Conservation (phyloP, 2,329 filamentous ascomycete species). For the Claviceps arundinis region DNA sequence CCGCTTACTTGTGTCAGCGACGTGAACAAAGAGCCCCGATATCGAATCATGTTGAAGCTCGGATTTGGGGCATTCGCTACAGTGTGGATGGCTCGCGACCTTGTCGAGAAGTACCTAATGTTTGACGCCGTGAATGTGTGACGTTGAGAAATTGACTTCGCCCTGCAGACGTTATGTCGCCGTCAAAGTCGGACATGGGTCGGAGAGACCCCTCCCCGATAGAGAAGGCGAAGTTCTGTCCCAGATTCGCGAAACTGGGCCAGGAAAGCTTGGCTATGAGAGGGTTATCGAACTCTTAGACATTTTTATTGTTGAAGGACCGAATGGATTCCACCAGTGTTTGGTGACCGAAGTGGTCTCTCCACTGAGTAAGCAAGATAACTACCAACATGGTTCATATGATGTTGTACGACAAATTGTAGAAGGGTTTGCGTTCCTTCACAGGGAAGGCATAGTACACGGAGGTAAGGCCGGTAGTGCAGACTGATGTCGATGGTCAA, state of each 20-base stretch:
- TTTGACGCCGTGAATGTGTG: neutral
- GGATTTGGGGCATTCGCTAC: constrained; percentile 5
- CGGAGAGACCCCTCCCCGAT: neutral
- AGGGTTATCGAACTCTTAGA: constrained; percentile 3
- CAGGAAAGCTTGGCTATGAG: neutral
- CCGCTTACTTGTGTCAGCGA: neutral
- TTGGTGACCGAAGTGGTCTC: constrained; percentile 1
- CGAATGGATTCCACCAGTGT: constrained; percentile 2
- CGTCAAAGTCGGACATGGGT: constrained; percentile 2
- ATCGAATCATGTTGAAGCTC: constrained; percentile 5
- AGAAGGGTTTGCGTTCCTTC: neutral
- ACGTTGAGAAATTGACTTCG: neutral
- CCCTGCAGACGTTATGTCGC: constrained; percentile 3
- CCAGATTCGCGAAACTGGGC: too few relatives aligned
- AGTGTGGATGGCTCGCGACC: constrained; percentile 1
- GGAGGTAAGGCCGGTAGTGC: too few relatives aligned
- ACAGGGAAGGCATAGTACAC: too few relatives aligned
- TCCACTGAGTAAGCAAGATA: constrained; percentile 1
- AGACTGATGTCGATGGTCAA: neutral
- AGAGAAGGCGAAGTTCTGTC: too few relatives aligned
- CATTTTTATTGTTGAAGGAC: constrained; percentile 3
- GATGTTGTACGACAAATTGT: neutral
- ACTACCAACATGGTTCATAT: neutral
- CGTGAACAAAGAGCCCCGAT: neutral
- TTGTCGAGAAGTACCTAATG: neutral